These are phyloP conservation scores for Cladochytrium replicatum DNA, from an alignment of 192 early-diverging fungal species.

Conservation along the genomic window DNA sequence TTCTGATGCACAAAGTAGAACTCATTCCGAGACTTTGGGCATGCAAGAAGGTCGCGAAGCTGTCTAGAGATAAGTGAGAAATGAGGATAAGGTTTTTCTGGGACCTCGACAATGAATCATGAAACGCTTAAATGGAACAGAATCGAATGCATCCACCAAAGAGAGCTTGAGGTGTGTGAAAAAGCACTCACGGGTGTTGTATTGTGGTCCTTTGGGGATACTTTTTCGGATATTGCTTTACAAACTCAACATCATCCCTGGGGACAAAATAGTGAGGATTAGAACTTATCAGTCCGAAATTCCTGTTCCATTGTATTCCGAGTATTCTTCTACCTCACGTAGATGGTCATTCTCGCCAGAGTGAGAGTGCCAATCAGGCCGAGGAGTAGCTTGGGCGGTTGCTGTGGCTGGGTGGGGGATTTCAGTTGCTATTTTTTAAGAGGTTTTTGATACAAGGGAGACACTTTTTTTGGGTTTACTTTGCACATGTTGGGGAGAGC, in stretches of 20 bases:
- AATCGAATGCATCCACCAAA: neutral
- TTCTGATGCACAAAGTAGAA: constrained; percentile 72
- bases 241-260: constrained; percentile 59
- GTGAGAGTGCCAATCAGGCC: too few relatives aligned
- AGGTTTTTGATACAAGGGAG: too few relatives aligned
- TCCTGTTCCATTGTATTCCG: too few relatives aligned
- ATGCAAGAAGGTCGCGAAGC: constrained; percentile 77
- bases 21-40: constrained; percentile 60
- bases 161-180: constrained; percentile 3
- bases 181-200: constrained; percentile 69
- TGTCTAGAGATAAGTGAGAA: constrained; percentile 51
- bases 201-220: constrained; percentile 77
- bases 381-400: too few relatives aligned
- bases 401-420: too few relatives aligned
- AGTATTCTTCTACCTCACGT: too few relatives aligned
- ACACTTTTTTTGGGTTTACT: too few relatives aligned
- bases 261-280: too few relatives aligned
- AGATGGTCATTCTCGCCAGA: too few relatives aligned
- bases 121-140: neutral
- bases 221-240: constrained; percentile 54
- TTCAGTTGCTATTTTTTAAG: too few relatives aligned
- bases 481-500: too few relatives aligned
- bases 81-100: neutral
- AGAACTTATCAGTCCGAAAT: too few relatives aligned
- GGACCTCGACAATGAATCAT: neutral